Evolutionary conservation across 345 rosid species (phyloP), one percentile per base, ranked within the genome.

Genomic region (Carallia brachiata): DNA sequence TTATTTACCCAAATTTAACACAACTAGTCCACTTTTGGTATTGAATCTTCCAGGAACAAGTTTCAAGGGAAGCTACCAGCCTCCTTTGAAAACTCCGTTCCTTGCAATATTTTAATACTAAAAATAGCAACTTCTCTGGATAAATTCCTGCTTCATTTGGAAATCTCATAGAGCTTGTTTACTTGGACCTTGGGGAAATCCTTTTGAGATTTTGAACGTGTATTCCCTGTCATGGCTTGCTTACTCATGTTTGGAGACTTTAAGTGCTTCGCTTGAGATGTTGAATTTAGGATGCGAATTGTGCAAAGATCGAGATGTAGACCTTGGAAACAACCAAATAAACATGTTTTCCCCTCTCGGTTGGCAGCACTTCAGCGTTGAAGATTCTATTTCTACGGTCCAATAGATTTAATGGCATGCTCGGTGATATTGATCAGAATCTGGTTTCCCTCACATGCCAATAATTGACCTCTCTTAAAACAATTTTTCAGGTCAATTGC

Each of bases 281-380:
- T 4, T 70, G 34, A 8, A 18, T 53, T 39, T 39, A 1, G 1
- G 62, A 64, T 58, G 44, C 40, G 23, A 65, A 75, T 15, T 70
- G 74, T 27, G 0, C 59, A 3, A 8, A 4, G 32, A 59, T 74
- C 28, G 69, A 68, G 44, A 8, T 40, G 18, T 74, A 1, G 47
- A 1, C 47, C 67, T 74, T 0, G 67, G 63, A 5, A 68, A 54
- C 61, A 74, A 74, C 48, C 53, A 55, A 60, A 37, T 74, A 10
- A 17, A 1, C 0, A 68, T 48, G 18, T 2, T 10, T 74, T 74
- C 62, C 77, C 77, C 0, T 40, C n/a, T 47, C 39, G 65, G 68
- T 36, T 74, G 64, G 70, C 40, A 65, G 7, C 39, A 18, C 64
- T 74, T 30, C 53, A n/a, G 50, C 5, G 4, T 13, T 65, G 36